A percentile compares a stretch with the other conserved stretches of the same genome.
phyloP scores from a whole-genome alignment of 208 protist genomes.

The Acanthamoeba triangularis region DNA sequence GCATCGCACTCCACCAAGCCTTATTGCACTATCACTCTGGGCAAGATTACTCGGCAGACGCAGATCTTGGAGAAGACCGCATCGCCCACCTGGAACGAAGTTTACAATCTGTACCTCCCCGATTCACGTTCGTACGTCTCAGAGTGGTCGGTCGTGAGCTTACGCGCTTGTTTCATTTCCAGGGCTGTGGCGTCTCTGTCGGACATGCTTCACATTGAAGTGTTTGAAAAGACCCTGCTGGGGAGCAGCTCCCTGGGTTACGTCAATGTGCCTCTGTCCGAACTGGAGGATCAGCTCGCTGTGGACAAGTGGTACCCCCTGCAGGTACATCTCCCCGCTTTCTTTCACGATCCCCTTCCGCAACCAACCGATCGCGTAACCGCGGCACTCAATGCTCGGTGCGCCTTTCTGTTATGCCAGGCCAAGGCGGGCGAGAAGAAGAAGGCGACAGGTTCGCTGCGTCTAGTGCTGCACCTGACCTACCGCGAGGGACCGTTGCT shows the following conservation, averaged over 20 bases:
- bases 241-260: slow-evolving; percentile 38
- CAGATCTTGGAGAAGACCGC: slow-evolving; percentile 33
- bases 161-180: not conserved
- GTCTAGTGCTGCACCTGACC: slow-evolving; percentile 31
- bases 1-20: slow-evolving; percentile 7
- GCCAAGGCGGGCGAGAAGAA: not conserved
- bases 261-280: slow-evolving; percentile 49
- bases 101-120: slow-evolving; percentile 43
- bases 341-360: too few species aligned
- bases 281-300: slow-evolving; percentile 22
- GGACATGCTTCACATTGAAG: slow-evolving; percentile 10
- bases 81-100: slow-evolving; percentile 27
- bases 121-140: too few species aligned
- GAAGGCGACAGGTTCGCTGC: slow-evolving; percentile 34
- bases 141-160: not conserved
- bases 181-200: not conserved
- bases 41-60: slow-evolving; percentile 36
- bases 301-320: slow-evolving; percentile 42
- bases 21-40: not conserved
- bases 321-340: not conserved
- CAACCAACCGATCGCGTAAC: too few species aligned
- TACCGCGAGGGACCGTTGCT: slow-evolving; percentile 33
- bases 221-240: slow-evolving; percentile 64
- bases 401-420: not conserved
- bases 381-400: not conserved